These are phyloP conservation scores for Corylus americana DNA, from an alignment of 306 rosid species.

Conservation along the genomic window DNA sequence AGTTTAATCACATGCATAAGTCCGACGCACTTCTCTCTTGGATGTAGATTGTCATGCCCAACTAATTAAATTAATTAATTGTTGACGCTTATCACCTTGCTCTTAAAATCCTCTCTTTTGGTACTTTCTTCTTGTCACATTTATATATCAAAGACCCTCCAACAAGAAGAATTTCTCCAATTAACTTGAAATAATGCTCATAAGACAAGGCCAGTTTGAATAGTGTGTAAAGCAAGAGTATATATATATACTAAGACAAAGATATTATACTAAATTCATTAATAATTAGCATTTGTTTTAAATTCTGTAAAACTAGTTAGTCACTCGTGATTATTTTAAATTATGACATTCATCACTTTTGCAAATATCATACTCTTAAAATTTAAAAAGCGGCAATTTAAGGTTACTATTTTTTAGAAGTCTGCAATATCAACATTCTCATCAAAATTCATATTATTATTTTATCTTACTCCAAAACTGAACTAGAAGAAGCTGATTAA, in stretches of 20 bases:
- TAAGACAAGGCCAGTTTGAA: not conserved
- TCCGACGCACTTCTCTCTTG: conserved; percentile 5
- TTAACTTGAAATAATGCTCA: not conserved
- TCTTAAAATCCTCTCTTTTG: conserved; percentile 10
- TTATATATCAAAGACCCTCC: not conserved
- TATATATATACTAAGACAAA: not conserved
- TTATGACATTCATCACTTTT: no score
- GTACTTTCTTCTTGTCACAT: conserved; percentile 10
- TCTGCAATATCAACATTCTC: no score
- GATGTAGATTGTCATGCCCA: conserved; percentile 22
- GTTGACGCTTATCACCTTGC: not conserved
- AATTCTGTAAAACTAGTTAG: not conserved
- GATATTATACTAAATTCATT: not conserved
- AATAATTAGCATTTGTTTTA: not conserved
- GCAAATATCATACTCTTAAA: no score
- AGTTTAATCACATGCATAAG: no score
- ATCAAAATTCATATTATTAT: not conserved
- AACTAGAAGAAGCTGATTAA: conserved; percentile 10
- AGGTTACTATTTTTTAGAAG: no score
- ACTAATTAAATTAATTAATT: not conserved
- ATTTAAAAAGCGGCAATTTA: no score
- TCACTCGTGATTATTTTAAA: not conserved
- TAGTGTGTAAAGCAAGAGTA: not conserved
- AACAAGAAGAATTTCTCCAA: not conserved
- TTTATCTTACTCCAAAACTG: not conserved